A percentile compares a stretch with the other conserved stretches of the same genome.
These are phyloP conservation scores for Kwoniella botswanensis DNA, from an alignment of 768 basidiomycete species.

Conservation along the genomic window DNA sequence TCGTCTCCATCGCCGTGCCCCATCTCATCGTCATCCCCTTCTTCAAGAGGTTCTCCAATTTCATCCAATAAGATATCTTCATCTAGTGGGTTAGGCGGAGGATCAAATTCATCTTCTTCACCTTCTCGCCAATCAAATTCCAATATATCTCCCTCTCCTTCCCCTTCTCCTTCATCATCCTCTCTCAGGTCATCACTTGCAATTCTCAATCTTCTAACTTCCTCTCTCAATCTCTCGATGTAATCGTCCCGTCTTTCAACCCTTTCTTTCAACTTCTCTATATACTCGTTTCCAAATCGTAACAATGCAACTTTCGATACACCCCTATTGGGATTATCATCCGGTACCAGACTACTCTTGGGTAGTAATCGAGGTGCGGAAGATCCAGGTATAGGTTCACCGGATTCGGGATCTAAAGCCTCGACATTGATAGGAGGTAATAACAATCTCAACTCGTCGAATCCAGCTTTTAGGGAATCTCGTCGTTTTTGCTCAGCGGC, in stretches of 20 bases:
- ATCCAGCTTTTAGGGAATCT: slow-evolving; percentile 93
- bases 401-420: slow-evolving; percentile 71
- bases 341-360: slow-evolving; percentile 66
- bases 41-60: slow-evolving; percentile 7
- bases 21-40: slow-evolving; percentile 60
- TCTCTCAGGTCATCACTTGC: slow-evolving; percentile 20
- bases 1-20: slow-evolving; percentile 29
- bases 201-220: slow-evolving; percentile 65
- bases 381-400: slow-evolving; percentile 82
- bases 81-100: slow-evolving; percentile 58
- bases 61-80: slow-evolving; percentile 12
- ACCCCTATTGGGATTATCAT: slow-evolving; percentile 91
- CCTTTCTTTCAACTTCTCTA: slow-evolving; percentile 74
- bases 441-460: slow-evolving; percentile 64
- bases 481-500: slow-evolving; percentile 96
- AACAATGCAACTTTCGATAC: slow-evolving; percentile 92
- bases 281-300: slow-evolving; percentile 87
- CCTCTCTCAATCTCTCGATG: slow-evolving; percentile 69
- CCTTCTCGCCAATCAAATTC: slow-evolving; percentile 57
- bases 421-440: slow-evolving; percentile 80
- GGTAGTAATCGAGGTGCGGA: slow-evolving; percentile 89
- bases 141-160: slow-evolving; percentile 54
- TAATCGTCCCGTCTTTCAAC: slow-evolving; percentile 81
- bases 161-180: slow-evolving; percentile 40
- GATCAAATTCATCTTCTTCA: slow-evolving; percentile 59